These are phyloP conservation scores for Cyclotella sp. DNA, from an alignment of 108 stramenopile species.

Conservation along the genomic window DNA sequence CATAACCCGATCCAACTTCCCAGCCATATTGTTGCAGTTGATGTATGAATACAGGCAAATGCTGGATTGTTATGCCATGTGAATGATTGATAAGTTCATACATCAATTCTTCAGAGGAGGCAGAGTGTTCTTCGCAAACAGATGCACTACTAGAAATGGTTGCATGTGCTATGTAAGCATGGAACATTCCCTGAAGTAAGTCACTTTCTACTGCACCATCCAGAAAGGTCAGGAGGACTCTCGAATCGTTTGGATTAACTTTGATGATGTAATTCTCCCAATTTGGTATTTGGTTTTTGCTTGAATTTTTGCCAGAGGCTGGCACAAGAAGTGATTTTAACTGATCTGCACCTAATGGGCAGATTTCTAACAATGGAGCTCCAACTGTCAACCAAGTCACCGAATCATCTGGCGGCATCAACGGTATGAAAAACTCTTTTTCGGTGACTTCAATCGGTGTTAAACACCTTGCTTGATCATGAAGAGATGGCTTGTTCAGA, in stretches of 20 bases:
- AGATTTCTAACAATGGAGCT: conserved; percentile 48
- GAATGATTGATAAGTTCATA: neutral
- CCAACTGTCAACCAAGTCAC: conserved; percentile 69
- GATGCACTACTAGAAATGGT: neutral
- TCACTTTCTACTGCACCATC: conserved; percentile 61
- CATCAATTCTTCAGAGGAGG: conserved; percentile 1
- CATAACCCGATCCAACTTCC: conserved; percentile 47
- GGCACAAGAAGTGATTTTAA: conserved; percentile 37
- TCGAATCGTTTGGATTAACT: conserved; percentile 27
- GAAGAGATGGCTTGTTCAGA: neutral
- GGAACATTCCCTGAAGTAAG: conserved; percentile 72
- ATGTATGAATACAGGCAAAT: conserved; percentile 27
- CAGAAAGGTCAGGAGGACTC: conserved; percentile 44
- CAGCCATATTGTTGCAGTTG: conserved; percentile 32
- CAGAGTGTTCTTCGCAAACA: neutral
- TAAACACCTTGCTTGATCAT: conserved; percentile 2
- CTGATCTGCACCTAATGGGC: conserved; percentile 52
- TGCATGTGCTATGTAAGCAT: conserved; percentile 57
- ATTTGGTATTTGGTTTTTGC: neutral
- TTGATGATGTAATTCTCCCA: conserved; percentile 50
- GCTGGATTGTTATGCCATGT: conserved; percentile 14
- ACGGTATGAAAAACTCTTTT: conserved; percentile 70
- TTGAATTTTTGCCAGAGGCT: neutral
- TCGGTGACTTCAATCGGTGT: conserved; percentile 64
- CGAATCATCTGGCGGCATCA: conserved; percentile 49